Percentiles rank a stretch among this genome's conserved stretches.
Evolutionary conservation across 148 eudicot genomes (phyloP).

Genomic region (Diospyros lotus): DNA sequence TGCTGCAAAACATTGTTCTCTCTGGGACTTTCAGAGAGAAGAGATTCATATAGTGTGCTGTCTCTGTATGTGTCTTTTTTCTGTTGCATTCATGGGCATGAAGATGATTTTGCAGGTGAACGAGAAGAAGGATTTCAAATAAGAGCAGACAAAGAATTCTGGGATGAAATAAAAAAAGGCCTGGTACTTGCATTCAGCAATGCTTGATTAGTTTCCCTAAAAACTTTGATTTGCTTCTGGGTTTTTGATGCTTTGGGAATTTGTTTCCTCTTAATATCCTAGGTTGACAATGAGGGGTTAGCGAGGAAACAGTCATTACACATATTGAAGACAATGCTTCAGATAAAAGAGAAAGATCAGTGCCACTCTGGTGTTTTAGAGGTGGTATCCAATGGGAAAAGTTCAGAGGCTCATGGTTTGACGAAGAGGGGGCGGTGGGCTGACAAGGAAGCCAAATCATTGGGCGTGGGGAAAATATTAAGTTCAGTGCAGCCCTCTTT

Average conservation of each 20-base stretch:
- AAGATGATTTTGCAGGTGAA: conserved; percentile 33
- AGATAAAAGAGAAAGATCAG: conserved; percentile 37
- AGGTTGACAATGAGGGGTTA: conserved; percentile 76
- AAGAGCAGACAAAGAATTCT: conserved; percentile 64
- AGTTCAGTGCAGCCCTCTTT: conserved; percentile 30
- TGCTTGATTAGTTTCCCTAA: neutral
- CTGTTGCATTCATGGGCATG: conserved; percentile 33
- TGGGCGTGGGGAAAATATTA: conserved; percentile 63
- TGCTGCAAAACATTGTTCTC: conserved; percentile 68
- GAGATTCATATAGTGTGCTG: conserved; percentile 81
- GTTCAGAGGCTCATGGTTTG: conserved; percentile 38
- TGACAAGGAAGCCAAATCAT: conserved; percentile 80
- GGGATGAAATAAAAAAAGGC: conserved; percentile 88
- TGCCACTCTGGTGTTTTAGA: conserved; percentile 35
- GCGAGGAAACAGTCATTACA: conserved; percentile 86
- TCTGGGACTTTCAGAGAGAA: conserved; percentile 72
- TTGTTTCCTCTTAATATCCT: conserved; percentile 2
- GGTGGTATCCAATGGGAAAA: conserved; percentile 30
- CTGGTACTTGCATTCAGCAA: conserved; percentile 50
- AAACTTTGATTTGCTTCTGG: neutral
- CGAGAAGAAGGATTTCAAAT: conserved; percentile 57
- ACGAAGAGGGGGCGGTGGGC: conserved; percentile 85
- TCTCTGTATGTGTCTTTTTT: conserved; percentile 75
- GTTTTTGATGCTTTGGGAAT: neutral
- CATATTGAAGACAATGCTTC: conserved; percentile 54